Evolutionary conservation across 208 protist species (phyloP), one percentile per base, ranked within the genome.

Genomic region (Trypanosoma platydactyli): DNA sequence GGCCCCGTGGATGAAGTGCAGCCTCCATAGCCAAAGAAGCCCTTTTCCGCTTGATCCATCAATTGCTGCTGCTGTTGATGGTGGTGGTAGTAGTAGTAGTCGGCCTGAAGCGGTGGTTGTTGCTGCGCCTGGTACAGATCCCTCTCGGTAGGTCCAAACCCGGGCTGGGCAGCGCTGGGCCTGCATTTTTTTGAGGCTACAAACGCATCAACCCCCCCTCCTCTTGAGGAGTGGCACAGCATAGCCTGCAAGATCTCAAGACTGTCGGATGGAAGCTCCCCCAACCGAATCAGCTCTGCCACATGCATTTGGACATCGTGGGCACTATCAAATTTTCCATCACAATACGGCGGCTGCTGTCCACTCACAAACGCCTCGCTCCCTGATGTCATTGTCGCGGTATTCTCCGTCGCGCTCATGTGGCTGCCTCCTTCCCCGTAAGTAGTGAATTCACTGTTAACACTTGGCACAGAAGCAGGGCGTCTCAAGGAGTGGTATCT

Each of bases 161-260:
- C 44, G 7, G 6, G 1, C 22, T 48, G 13, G 27, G 9, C 13
- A 22, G 1, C 15, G 25, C 35, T 29, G 2, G 40, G 24, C 25
- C 24, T 64, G 20, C 25, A n/a, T 27, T 18, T 38, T 27, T 27
- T 71, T 58, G 56, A 20, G 3, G 30, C 6, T 49, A 29, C 18
- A 46, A 44, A 44, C 0, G 22, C 7, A 40, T 72, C 66, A 52
- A 60, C 30, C 42, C 13, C 40, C 42, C 33, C 41, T 25, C 58
- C 50, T 12, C 50, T 45, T 40, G 58, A 46, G 24, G 66, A 42
- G 55, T 75, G 53, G 30, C 49, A 35, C 9, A 75, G 30, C 41
- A 75, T 75, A 1, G 62, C 59, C 22, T 75, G 41, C 13, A 75
- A 38, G 15, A 75, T 62, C 22, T 75, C 62, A 24, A 68, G 27